These are phyloP conservation scores for Penicillium hesseltinei DNA, from an alignment of 2,329 filamentous ascomycete genomes.

Conservation along the genomic window DNA sequence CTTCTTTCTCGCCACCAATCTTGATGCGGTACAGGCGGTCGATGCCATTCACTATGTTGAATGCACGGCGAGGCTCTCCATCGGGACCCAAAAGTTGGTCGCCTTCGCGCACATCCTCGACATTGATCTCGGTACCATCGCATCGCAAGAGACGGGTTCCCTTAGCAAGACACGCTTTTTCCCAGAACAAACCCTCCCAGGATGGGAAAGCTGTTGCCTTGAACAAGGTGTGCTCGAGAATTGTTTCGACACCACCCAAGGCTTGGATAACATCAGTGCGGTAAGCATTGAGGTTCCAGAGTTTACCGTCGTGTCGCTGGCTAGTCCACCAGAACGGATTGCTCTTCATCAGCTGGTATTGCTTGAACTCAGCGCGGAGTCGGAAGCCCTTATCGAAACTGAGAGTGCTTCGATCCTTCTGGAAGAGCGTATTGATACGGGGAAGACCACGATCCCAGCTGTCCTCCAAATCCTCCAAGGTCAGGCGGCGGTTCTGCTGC, in stretches of 20 bases:
- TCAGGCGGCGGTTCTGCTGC: constrained; percentile 92
- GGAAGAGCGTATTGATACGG: constrained; percentile 97
- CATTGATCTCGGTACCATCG: constrained; percentile 46
- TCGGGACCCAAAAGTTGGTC: constrained; percentile 52
- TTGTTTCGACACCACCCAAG: constrained; percentile 93
- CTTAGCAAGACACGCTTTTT: constrained; percentile 55
- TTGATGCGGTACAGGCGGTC: constrained; percentile 52
- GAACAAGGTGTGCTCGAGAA: constrained; percentile 94
- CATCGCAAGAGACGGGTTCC: constrained; percentile 48
- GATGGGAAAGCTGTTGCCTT: constrained; percentile 95
- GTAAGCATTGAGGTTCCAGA: constrained; percentile 97
- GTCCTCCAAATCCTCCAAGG: constrained; percentile 93
- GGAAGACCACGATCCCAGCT: constrained; percentile 97
- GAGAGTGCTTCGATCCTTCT: constrained; percentile 94
- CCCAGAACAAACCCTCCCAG: constrained; percentile 96
- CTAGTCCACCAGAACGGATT: constrained; percentile 99
- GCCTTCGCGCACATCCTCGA: constrained; percentile 52
- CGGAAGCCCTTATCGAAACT: constrained; percentile 99
- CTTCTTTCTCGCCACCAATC: constrained; percentile 43
- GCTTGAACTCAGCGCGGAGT: constrained; percentile 92
- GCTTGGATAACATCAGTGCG: constrained; percentile 96
- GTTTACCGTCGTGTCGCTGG: constrained; percentile 91
- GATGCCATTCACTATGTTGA: constrained; percentile 51
- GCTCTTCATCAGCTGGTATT: constrained; percentile 98
- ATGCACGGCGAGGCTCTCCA: constrained; percentile 48